These are phyloP conservation scores for Teratosphaeriaceae sp. DNA, from an alignment of 2,329 filamentous ascomycete genomes.

Conservation along the genomic window DNA sequence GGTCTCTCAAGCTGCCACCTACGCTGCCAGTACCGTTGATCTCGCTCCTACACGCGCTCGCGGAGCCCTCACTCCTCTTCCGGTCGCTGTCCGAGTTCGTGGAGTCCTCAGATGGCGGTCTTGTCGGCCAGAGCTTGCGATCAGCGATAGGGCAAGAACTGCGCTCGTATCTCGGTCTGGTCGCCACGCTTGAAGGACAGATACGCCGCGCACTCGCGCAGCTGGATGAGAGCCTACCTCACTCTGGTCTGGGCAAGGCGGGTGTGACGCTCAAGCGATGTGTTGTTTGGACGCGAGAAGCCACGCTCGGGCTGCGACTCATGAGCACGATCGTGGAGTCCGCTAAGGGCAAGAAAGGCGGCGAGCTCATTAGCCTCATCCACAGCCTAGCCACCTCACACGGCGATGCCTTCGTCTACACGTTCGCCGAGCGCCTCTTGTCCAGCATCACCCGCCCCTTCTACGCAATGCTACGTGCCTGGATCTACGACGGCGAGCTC, in stretches of 20 bases:
- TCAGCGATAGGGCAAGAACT: constrained; percentile 81
- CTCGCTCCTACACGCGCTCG: constrained; percentile 79
- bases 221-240: constrained; percentile 60
- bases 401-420: constrained; percentile 88
- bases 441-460: constrained; percentile 86
- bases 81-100: constrained; percentile 73
- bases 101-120: constrained; percentile 69
- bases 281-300: constrained; percentile 94
- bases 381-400: constrained; percentile 90
- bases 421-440: constrained; percentile 85
- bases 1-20: constrained; percentile 66
- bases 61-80: constrained; percentile 92
- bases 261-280: constrained; percentile 93
- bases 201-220: constrained; percentile 75
- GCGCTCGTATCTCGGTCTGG: constrained; percentile 79
- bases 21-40: constrained; percentile 78
- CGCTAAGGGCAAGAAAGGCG: constrained; percentile 76
- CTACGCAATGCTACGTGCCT: constrained; percentile 90
- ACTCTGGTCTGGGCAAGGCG: constrained; percentile 69
- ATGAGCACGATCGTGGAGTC: constrained; percentile 95
- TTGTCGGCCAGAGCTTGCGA: constrained; percentile 87
- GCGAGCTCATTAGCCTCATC: constrained; percentile 87
- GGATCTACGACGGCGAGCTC: constrained; percentile 97
- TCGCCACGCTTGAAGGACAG: constrained; percentile 88
- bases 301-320: constrained; percentile 87